Evolutionary conservation across 768 basidiomycete species (phyloP).

Genomic region (Boletus patriciae): DNA sequence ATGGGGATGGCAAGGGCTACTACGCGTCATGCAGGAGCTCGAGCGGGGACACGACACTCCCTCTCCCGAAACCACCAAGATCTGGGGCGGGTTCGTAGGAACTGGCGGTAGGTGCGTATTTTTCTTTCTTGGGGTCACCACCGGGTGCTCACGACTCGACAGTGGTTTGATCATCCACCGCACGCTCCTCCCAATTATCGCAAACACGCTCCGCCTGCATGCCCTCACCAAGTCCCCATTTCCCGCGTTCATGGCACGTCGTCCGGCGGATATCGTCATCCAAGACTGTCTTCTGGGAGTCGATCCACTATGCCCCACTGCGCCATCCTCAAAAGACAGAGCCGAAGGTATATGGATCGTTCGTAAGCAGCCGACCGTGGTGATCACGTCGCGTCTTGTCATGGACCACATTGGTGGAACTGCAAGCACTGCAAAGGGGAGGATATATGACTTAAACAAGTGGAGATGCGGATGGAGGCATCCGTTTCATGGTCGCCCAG

Average conservation of each 20-base stretch:
- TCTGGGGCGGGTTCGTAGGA: slow-evolving; percentile 41
- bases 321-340: slow-evolving; percentile 4
- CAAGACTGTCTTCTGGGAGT: slow-evolving; percentile 44
- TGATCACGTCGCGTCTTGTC: slow-evolving; percentile 43
- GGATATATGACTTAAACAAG: slow-evolving; percentile 33
- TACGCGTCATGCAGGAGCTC: slow-evolving; percentile 34
- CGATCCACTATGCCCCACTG: slow-evolving; percentile 39
- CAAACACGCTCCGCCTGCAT: slow-evolving; percentile 33
- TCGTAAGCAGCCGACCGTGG: slow-evolving; percentile 26
- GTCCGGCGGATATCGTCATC: slow-evolving; percentile 41
- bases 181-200: slow-evolving; percentile 36
- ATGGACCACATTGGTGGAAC: slow-evolving; percentile 45
- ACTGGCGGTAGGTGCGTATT: slow-evolving; percentile 41
- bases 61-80: slow-evolving; percentile 14
- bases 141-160: background rate
- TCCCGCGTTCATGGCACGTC: slow-evolving; percentile 27
- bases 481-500: slow-evolving; percentile 41
- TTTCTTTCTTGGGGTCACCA: background rate
- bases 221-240: slow-evolving; percentile 30
- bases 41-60: slow-evolving; percentile 18
- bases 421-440: slow-evolving; percentile 36
- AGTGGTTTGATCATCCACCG: slow-evolving; percentile 45
- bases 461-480: slow-evolving; percentile 50
- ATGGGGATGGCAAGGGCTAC: slow-evolving; percentile 36
- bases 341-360: slow-evolving; percentile 7